phyloP scores from a whole-genome alignment of 2,329 filamentous ascomycete genomes.

The Hymenoscyphus infarciens region DNA sequence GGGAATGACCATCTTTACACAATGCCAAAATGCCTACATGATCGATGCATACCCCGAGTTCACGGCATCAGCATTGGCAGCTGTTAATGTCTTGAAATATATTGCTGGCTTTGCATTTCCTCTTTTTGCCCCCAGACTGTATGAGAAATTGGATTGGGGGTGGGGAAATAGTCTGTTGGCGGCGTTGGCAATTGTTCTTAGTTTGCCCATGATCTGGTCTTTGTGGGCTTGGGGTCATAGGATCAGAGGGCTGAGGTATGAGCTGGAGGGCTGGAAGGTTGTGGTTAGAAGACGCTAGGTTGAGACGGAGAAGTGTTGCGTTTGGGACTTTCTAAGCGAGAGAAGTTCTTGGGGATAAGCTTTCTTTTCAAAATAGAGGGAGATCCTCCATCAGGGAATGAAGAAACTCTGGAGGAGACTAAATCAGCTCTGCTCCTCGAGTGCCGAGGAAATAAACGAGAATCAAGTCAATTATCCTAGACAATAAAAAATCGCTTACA shows the following conservation, averaged over 20 bases:
- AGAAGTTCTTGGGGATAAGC: no score
- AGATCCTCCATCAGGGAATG: no score
- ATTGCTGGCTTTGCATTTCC: slow-evolving; percentile 21
- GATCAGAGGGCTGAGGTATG: slow-evolving; percentile 35
- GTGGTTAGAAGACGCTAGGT: no score
- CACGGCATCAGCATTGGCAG: slow-evolving; percentile 39
- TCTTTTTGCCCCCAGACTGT: slow-evolving; percentile 13
- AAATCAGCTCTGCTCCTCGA: no score
- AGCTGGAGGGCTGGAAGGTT: background rate
- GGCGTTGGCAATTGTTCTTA: slow-evolving; percentile 49
- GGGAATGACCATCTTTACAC: slow-evolving; percentile 36
- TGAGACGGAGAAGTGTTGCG: no score
- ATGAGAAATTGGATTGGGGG: slow-evolving; percentile 38
- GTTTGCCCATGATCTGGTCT: slow-evolving; percentile 43
- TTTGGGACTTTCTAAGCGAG: no score
- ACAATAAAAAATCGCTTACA: no score
- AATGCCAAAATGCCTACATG: slow-evolving; percentile 43
- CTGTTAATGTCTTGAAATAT: slow-evolving; percentile 12
- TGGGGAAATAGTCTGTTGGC: slow-evolving; percentile 44
- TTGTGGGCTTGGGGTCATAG: slow-evolving; percentile 37
- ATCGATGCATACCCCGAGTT: slow-evolving; percentile 43
- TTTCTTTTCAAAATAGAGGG: no score
- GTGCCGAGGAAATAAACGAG: no score
- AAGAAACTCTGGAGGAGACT: no score
- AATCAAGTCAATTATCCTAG: no score